Percentiles rank a stretch among this genome's conserved stretches.
Conservation (phyloP, 2,329 filamentous ascomycete species). For the Colletotrichum cuscutae region DNA sequence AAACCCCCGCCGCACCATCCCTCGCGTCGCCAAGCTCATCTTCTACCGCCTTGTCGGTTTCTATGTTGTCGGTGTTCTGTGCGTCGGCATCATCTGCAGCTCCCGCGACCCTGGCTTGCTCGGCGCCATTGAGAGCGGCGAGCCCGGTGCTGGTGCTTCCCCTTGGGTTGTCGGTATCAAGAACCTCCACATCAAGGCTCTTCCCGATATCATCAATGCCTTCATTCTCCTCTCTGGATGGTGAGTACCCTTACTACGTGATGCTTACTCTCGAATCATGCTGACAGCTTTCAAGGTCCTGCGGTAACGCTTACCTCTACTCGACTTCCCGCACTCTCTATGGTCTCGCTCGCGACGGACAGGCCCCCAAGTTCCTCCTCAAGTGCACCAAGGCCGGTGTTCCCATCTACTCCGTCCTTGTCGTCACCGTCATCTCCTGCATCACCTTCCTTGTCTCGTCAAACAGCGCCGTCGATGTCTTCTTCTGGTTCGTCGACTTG, state of each 20-base stretch:
- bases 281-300: slow-evolving; percentile 43
- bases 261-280: not conserved
- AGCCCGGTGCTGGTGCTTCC: slow-evolving; percentile 62
- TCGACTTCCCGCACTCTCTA: slow-evolving; percentile 62
- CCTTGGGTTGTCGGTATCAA: slow-evolving; percentile 65
- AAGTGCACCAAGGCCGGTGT: slow-evolving; percentile 56
- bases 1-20: slow-evolving; percentile 73
- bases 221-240: slow-evolving; percentile 41
- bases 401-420: slow-evolving; percentile 48
- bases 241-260: not conserved
- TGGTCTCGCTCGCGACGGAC: slow-evolving; percentile 60
- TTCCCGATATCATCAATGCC: slow-evolving; percentile 70
- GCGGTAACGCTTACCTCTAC: slow-evolving; percentile 63
- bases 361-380: slow-evolving; percentile 55
- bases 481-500: slow-evolving; percentile 59
- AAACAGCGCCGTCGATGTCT: slow-evolving; percentile 48
- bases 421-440: slow-evolving; percentile 46
- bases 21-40: slow-evolving; percentile 76
- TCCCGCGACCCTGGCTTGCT: slow-evolving; percentile 66
- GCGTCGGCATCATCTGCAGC: slow-evolving; percentile 67
- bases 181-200: slow-evolving; percentile 59
- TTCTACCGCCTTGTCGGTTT: slow-evolving; percentile 79
- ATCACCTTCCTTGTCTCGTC: slow-evolving; percentile 52
- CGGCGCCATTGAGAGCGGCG: slow-evolving; percentile 62
- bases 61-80: slow-evolving; percentile 74